phyloP scores from a whole-genome alignment of 345 rosid genomes.

The Aurinia saxatilis region DNA sequence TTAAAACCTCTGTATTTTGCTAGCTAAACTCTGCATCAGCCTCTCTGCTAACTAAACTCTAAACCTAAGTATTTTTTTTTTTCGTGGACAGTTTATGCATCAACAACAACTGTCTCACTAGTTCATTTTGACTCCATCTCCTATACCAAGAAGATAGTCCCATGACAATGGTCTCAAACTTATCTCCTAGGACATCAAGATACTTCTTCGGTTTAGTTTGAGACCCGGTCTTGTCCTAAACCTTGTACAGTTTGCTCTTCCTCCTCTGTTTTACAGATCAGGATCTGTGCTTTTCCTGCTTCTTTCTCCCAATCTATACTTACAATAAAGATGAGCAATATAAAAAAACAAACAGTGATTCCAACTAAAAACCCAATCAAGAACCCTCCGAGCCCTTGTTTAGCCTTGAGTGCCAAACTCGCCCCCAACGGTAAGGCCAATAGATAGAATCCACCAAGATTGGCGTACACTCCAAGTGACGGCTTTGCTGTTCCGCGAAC shows the following conservation, averaged over 20 bases:
- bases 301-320: conserved; percentile 70
- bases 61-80: too few species aligned
- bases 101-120: background rate
- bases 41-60: too few species aligned
- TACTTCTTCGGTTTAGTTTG: background rate
- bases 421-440: conserved; percentile 64
- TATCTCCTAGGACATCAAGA: background rate
- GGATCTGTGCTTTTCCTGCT: conserved; percentile 55
- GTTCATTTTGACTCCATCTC: background rate
- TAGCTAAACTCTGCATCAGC: too few species aligned
- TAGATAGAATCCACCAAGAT: conserved; percentile 69
- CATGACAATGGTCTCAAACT: background rate
- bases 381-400: conserved; percentile 54
- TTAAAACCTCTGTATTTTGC: too few species aligned
- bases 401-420: conserved; percentile 55
- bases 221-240: conserved; percentile 1
- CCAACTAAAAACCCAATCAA: conserved; percentile 64
- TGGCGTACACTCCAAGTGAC: conserved; percentile 62
- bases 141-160: background rate
- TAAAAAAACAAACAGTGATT: conserved; percentile 34
- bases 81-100: too few species aligned
- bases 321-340: conserved; percentile 35
- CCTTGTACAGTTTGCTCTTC: conserved; percentile 20
- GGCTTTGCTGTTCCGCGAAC: conserved; percentile 76
- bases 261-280: conserved; percentile 25